A percentile compares a stretch with the other conserved stretches of the same genome.
Evolutionary conservation across 495 filamentous ascomycete species (phyloP).

Genomic region (Corynascus novoguineensis): DNA sequence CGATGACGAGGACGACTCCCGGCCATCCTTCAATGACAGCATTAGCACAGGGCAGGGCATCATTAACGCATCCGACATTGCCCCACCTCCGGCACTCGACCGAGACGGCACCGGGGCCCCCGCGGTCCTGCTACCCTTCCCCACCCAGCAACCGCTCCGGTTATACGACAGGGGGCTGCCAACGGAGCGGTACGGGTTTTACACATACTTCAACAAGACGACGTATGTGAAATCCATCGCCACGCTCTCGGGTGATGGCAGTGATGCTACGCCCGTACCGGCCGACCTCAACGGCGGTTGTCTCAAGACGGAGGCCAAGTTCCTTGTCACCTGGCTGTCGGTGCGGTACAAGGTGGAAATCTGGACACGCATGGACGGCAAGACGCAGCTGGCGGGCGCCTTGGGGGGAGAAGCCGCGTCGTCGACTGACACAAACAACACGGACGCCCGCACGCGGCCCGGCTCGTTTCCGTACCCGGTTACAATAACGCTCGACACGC

Average conservation of each 20-base stretch:
- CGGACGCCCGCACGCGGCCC: constrained; percentile 40
- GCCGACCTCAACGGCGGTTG: constrained; percentile 64
- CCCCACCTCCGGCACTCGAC: constrained; percentile 57
- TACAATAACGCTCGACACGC: constrained; percentile 73
- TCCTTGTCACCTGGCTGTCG: constrained; percentile 72
- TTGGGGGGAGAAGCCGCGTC: constrained; percentile 7
- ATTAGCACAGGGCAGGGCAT: neutral
- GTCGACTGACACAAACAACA: neutral
- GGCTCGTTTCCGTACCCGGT: constrained; percentile 84
- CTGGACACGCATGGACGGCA: constrained; percentile 63
- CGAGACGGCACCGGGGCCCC: constrained; percentile 65
- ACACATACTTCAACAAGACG: constrained; percentile 83
- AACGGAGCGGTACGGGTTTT: constrained; percentile 90
- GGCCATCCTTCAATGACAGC: neutral
- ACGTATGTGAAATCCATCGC: constrained; percentile 65
- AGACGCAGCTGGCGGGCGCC: constrained; percentile 30
- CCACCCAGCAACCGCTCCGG: constrained; percentile 70
- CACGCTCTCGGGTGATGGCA: constrained; percentile 22
- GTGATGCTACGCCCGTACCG: constrained; percentile 25
- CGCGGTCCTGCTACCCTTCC: constrained; percentile 61
- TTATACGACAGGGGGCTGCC: constrained; percentile 75
- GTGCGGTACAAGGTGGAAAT: constrained; percentile 87
- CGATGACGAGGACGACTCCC: neutral
- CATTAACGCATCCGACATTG: constrained; percentile 42
- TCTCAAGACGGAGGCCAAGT: constrained; percentile 51